Conservation (phyloP, 495 filamentous ascomycete genomes). For the Articulospora tetracladia region DNA sequence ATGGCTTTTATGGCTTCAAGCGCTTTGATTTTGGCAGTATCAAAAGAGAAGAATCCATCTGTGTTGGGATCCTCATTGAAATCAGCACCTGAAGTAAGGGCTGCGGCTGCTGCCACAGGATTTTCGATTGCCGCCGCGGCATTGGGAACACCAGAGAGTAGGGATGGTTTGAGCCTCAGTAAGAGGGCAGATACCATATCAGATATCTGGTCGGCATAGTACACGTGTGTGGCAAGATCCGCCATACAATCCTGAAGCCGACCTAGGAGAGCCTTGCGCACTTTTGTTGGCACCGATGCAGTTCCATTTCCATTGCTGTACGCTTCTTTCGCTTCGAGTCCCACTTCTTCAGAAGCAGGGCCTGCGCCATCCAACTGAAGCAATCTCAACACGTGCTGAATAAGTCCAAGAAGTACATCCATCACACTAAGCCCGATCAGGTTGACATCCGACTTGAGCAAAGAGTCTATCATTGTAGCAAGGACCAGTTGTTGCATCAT, state of each 20-base stretch:
- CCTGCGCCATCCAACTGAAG: constrained; percentile 55
- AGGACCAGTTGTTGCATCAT: constrained; percentile 68
- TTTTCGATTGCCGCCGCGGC: constrained; percentile 41
- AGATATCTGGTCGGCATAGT: constrained; percentile 89
- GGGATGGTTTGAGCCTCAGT: constrained; percentile 63
- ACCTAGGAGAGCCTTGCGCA: constrained; percentile 22
- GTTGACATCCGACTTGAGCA: constrained; percentile 84
- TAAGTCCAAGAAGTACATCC: constrained; percentile 78
- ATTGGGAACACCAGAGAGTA: constrained; percentile 32
- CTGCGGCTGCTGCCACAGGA: constrained; percentile 28
- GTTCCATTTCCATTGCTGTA: background rate
- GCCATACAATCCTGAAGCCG: constrained; percentile 71
- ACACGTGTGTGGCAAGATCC: constrained; percentile 85
- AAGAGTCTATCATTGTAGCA: constrained; percentile 67
- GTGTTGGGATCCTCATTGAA: constrained; percentile 30
- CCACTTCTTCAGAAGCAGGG: constrained; percentile 6
- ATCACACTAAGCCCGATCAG: constrained; percentile 92
- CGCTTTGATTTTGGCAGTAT: constrained; percentile 68
- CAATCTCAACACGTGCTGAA: constrained; percentile 71
- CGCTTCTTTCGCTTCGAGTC: background rate
- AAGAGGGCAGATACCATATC: constrained; percentile 86
- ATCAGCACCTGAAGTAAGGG: constrained; percentile 17
- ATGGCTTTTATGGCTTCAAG: constrained; percentile 79
- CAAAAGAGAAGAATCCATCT: constrained; percentile 69
- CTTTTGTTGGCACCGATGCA: constrained; percentile 15